Base-by-base conservation (phyloP, 1,284 basidiomycete genomes). In the Ustilago bromivora region DNA sequence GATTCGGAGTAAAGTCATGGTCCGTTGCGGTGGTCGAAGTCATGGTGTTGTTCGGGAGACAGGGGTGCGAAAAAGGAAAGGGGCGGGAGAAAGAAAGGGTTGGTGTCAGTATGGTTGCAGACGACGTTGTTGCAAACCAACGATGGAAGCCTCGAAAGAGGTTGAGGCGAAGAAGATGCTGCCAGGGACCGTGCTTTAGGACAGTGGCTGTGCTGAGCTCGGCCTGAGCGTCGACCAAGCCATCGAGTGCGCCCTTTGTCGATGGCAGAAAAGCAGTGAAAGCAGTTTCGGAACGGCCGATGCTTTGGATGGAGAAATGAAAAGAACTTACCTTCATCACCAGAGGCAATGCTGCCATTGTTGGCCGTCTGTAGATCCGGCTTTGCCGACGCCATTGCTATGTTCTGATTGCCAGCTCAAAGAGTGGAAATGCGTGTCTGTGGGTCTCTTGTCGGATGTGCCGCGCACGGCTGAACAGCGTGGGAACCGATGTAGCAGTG, bases 311-410 rank as follows among this genome's bases (percentile, higher is more conserved):
- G 11, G 34, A 11, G 52, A n/a, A 41, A 23, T 12, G 13, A 28
- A 32, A 28, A 28, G 3, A 35, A 69, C 67, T 64, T 64, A 70
- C 67, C 68, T n/a, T 71, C 54, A 41, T 71, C 68, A 34, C 46
- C 62, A 32, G 61, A 60, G 47, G 62, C 49, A 53, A 53, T 40
- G 58, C 58, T 71, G 62, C 57, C 68, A 23, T 71, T 61, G 15
- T 71, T 61, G 15, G 61, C 59, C 28, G 49, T 28, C 54, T 65
- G 68, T 55, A 58, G 40, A 46, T 61, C 61, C 34, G 47, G 52
- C 28, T 38, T 53, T 17, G 46, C 56, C 51, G 49, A 34, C 36
- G 32, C 47, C 23, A 49, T 60, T 32, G 7, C 19, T 47, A 13
- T n/a, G 46, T 4, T 32, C 32, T 15, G 0, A 12, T 10, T 28